phyloP scores from a whole-genome alignment of 192 early-diverging fungal species.

The Borealophlyctis nickersoniae region DNA sequence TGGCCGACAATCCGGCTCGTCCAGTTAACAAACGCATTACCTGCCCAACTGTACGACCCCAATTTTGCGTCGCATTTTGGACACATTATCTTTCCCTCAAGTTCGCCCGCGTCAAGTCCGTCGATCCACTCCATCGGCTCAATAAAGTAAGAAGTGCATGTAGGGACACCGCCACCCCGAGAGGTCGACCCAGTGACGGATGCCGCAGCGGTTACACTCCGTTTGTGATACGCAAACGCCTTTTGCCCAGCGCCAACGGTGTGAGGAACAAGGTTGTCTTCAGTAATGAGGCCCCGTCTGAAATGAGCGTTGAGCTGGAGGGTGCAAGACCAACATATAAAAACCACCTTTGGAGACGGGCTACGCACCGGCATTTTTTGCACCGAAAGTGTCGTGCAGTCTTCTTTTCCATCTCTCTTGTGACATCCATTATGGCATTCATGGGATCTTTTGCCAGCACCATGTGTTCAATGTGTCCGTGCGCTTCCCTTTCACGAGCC shows the following conservation, averaged over 20 bases:
- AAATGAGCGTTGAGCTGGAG: conserved; percentile 7
- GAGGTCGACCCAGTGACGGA: conserved; percentile 13
- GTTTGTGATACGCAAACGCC: conserved; percentile 72
- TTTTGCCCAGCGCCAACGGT: conserved; percentile 65
- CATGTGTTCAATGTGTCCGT: conserved; percentile 54
- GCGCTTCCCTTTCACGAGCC: conserved; percentile 50
- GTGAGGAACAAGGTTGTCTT: conserved; percentile 68
- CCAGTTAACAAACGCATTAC: no score
- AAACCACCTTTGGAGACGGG: background rate
- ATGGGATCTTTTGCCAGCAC: conserved; percentile 53
- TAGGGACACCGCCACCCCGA: no score
- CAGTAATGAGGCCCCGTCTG: conserved; percentile 55
- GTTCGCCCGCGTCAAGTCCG: conserved; percentile 47
- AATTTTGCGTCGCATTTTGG: conserved; percentile 78
- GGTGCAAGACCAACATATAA: no score
- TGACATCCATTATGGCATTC: conserved; percentile 9
- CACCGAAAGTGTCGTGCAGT: conserved; percentile 39
- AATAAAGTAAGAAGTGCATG: conserved; percentile 76
- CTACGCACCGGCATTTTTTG: conserved; percentile 55
- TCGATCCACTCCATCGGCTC: conserved; percentile 84
- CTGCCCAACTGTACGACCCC: conserved; percentile 78
- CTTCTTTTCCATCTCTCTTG: background rate
- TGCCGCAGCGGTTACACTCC: conserved; percentile 40
- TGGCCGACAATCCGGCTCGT: no score
- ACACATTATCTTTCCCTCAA: conserved; percentile 71